Conservation (phyloP, 139 green algal species). For the Pseudopediastrum boryanum region DNA sequence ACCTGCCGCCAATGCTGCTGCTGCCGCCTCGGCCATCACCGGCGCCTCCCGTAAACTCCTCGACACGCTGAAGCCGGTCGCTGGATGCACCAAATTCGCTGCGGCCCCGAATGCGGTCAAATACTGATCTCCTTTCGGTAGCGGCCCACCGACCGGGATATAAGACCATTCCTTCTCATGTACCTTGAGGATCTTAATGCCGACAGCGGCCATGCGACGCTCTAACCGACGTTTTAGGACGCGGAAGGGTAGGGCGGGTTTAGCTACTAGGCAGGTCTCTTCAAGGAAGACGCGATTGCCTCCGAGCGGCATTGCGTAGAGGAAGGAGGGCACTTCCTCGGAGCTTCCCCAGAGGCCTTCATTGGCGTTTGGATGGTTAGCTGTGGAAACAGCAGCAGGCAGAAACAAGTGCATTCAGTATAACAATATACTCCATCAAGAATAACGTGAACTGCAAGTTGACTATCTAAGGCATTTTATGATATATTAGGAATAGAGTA, state of each 20-base stretch:
- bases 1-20: constrained; percentile 45
- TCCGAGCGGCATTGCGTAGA: constrained; percentile 82
- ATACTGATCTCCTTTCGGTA: constrained; percentile 66
- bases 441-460: no score
- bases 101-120: constrained; percentile 87
- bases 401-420: neutral
- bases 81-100: constrained; percentile 89
- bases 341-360: constrained; percentile 74
- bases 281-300: constrained; percentile 79
- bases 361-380: constrained; percentile 69
- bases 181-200: constrained; percentile 69
- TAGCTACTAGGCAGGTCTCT: constrained; percentile 86
- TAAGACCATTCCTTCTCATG: constrained; percentile 95
- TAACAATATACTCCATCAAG: no score
- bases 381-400: constrained; percentile 24
- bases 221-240: constrained; percentile 79
- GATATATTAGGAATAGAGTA: no score
- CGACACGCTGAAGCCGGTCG: constrained; percentile 64
- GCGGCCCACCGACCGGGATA: constrained; percentile 88
- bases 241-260: constrained; percentile 78
- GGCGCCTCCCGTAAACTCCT: constrained; percentile 77
- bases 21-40: constrained; percentile 52
- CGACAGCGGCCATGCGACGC: constrained; percentile 68
- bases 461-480: no score
- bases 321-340: constrained; percentile 77